Evolutionary conservation across 1,284 basidiomycete species (phyloP), one percentile per base, ranked within the genome.

Genomic region (Phellopilus nigrolimitatus): DNA sequence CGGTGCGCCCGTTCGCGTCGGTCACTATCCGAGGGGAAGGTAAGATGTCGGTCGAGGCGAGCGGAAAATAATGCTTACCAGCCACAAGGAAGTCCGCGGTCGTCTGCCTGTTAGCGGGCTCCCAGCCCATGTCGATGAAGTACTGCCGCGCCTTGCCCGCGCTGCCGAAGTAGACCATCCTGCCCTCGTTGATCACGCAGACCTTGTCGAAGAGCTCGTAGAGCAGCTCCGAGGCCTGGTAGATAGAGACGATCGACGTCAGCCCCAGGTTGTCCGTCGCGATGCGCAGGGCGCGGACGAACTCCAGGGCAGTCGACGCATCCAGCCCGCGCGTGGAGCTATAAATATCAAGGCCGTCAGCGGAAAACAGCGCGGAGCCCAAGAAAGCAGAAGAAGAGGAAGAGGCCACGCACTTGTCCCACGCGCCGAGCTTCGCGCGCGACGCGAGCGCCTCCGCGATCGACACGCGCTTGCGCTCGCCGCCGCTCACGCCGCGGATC

Each of bases 381-480:
- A n/a, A n/a, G n/a, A 22, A 0, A 39, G 40, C n/a, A 36, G 4
- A 22, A 13, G 44, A 17, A 25, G 43, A 27, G 13, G 49, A 40
- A 39, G 13, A 24, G 5, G 34, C 17, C 37, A 66, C 76, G 56
- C 49, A 81, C 77, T 88, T 88, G 66, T 91, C 88, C 87, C 88
- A 91, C 10, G 75, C 71, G 37, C 74, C 75, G 25, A 91, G 69
- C 28, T 75, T 72, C 39, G 75, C 74, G 28, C 82, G 70, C 12
- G 77, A 73, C 0, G 80, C 78, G 40, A 91, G 66, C 8, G 78
- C 73, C 66, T 91, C 89, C 8, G 79, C 75, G 58, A 91, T 86
- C 0, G 82, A 86, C 0, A 91, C 88, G 34, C 89, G 78, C 66
- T 88, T 87, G 67, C 84, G 83, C 71, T 72, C 70, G 48, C 78